Evolutionary conservation across 75 land plant species (phyloP).

Genomic region (Pinus albicaulis): DNA sequence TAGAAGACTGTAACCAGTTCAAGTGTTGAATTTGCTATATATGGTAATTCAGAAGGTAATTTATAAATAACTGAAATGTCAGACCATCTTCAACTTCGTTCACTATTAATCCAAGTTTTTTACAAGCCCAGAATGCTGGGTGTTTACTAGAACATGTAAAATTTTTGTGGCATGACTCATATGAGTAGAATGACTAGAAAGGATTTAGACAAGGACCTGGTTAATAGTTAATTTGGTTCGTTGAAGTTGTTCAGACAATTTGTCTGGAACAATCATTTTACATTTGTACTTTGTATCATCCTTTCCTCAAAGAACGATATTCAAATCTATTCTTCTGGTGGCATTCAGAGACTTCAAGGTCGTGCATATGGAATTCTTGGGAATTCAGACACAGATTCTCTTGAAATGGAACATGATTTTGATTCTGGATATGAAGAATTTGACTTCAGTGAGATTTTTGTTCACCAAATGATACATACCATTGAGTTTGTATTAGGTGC

Average conservation of each 20-base stretch:
- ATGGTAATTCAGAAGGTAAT: background rate
- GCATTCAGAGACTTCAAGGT: constrained; percentile 81
- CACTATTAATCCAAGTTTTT: background rate
- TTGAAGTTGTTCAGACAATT: background rate
- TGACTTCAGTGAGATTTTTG: constrained; percentile 92
- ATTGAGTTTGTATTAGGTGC: constrained; percentile 96
- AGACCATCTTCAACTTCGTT: background rate
- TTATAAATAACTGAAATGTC: background rate
- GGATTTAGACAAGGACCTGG: background rate
- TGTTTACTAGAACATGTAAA: background rate
- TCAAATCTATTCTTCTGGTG: background rate
- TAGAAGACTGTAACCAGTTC: background rate
- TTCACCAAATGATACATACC: constrained; percentile 98
- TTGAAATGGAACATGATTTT: constrained; percentile 64
- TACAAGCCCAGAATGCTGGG: background rate
- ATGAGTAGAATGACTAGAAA: background rate
- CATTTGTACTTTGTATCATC: background rate
- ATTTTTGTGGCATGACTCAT: background rate
- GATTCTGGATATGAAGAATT: constrained; percentile 91
- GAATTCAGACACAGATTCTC: constrained; percentile 52
- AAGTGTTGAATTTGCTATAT: background rate
- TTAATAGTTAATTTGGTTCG: background rate
- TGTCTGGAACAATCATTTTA: background rate
- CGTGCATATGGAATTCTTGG: constrained; percentile 83
- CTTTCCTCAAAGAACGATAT: background rate